Conservation (phyloP, 495 filamentous ascomycete genomes). For the Elaphomyces granulatus region DNA sequence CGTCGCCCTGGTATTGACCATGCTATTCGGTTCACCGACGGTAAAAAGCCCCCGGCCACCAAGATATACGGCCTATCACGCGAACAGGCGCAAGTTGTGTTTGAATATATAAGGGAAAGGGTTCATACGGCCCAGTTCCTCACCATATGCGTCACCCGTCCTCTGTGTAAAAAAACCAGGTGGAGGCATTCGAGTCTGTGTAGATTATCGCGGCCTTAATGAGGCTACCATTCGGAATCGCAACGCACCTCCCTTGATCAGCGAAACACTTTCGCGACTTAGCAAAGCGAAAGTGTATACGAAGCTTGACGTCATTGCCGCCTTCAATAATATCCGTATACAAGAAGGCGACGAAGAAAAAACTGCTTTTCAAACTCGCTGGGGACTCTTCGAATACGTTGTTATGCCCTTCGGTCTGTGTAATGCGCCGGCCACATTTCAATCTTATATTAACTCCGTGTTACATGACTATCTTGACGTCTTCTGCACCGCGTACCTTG, state of each 20-base stretch:
- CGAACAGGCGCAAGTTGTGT: too few species aligned
- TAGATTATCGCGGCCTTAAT: too few species aligned
- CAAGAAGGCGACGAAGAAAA: constrained; percentile 14
- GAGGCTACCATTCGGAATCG: too few species aligned
- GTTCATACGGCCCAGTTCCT: too few species aligned
- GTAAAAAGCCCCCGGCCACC: too few species aligned
- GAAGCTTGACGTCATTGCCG: neutral
- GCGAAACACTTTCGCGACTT: neutral
- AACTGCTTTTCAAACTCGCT: constrained; percentile 18
- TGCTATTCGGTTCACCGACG: neutral
- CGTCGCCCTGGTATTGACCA: neutral
- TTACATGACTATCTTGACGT: constrained; percentile 5
- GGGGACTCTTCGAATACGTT: constrained; percentile 12
- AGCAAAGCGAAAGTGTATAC: neutral
- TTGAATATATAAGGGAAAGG: too few species aligned
- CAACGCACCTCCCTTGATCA: neutral
- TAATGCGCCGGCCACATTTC: neutral
- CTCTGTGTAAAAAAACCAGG: too few species aligned
- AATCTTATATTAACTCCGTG: neutral
- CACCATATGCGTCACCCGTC: too few species aligned
- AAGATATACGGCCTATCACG: neutral
- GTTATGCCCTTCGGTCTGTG: neutral
- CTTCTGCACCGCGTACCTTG: constrained; percentile 19
- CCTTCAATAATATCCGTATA: constrained; percentile 9
- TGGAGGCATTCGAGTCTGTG: too few species aligned